phyloP scores from a whole-genome alignment of 2,329 filamentous ascomycete species.

The Phoma sp. region DNA sequence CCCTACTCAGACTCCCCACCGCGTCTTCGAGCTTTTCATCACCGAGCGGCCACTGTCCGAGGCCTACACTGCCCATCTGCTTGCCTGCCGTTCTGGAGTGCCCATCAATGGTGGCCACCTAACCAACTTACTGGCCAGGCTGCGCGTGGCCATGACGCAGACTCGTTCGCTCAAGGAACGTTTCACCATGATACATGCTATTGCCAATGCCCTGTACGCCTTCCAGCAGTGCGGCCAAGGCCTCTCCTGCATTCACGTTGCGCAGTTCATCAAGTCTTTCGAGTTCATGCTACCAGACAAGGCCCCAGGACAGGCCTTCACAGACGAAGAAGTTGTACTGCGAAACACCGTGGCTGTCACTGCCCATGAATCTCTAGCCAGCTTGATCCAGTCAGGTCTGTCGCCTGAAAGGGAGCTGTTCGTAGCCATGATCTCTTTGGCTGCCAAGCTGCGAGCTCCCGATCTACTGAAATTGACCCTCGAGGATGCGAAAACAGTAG shows the following conservation, averaged over 20 bases:
- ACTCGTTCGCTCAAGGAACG: conserved; percentile 29
- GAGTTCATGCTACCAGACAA: conserved; percentile 35
- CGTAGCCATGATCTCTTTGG: conserved; percentile 39
- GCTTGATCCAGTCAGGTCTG: conserved; percentile 41
- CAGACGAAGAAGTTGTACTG: conserved; percentile 24
- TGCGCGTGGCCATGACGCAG: conserved; percentile 35
- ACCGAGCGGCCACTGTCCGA: conserved; percentile 56
- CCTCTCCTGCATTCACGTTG: conserved; percentile 47
- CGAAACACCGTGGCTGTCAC: conserved; percentile 33
- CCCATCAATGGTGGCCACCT: conserved; percentile 40
- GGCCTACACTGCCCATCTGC: conserved; percentile 56
- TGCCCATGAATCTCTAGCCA: conserved; percentile 34
- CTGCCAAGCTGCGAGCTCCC: conserved; percentile 36
- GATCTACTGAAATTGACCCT: conserved; percentile 34
- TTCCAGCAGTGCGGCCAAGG: conserved; percentile 51
- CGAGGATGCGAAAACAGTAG: conserved; percentile 31
- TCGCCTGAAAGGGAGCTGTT: conserved; percentile 27
- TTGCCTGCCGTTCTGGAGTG: conserved; percentile 57
- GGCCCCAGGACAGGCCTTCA: conserved; percentile 24
- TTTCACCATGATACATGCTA: conserved; percentile 43
- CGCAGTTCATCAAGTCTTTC: conserved; percentile 47
- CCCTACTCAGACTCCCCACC: conserved; percentile 51
- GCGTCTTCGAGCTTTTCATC: conserved; percentile 57
- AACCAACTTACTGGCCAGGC: conserved; percentile 42
- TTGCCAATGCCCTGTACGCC: conserved; percentile 54